These are phyloP conservation scores for Gonapodya prolifera DNA, from an alignment of 192 early-diverging fungal species.

Conservation along the genomic window DNA sequence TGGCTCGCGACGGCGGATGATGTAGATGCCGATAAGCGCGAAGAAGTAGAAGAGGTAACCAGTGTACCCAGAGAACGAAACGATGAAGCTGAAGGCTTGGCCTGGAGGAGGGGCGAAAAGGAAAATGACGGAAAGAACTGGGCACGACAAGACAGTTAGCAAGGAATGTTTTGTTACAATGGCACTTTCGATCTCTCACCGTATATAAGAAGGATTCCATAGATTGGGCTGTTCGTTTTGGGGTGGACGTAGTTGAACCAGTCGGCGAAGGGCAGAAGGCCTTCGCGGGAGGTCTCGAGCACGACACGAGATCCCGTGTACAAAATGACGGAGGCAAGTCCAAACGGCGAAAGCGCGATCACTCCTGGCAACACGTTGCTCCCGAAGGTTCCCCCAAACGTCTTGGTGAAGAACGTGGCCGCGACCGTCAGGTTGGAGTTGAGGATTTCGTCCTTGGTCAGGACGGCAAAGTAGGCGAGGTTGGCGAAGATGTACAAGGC, in stretches of 20 bases:
- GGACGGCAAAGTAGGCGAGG: conserved; percentile 66
- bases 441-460: conserved; percentile 52
- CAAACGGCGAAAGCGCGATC: conserved; percentile 35
- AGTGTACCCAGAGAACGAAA: conserved; percentile 45
- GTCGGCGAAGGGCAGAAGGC: conserved; percentile 33
- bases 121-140: conserved; percentile 30
- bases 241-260: conserved; percentile 25
- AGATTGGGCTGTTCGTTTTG: neutral
- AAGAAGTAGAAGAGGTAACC: conserved; percentile 47
- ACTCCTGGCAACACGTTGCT: conserved; percentile 33
- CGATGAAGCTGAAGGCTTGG: conserved; percentile 47
- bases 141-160: no score
- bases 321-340: conserved; percentile 33
- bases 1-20: conserved; percentile 27
- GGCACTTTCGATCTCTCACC: no score
- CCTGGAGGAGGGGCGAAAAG: conserved; percentile 40
- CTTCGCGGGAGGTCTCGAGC: conserved; percentile 32
- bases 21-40: conserved; percentile 35
- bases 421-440: conserved; percentile 50
- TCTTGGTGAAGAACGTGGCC: conserved; percentile 36
- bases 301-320: conserved; percentile 38
- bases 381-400: conserved; percentile 38
- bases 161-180: no score
- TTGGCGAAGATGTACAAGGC: conserved; percentile 67
- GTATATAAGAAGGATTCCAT: neutral